Percentiles rank a stretch among this genome's conserved stretches.
phyloP scores from a whole-genome alignment of 352 stramenopile species.

The Phytophthora hibernalis region DNA sequence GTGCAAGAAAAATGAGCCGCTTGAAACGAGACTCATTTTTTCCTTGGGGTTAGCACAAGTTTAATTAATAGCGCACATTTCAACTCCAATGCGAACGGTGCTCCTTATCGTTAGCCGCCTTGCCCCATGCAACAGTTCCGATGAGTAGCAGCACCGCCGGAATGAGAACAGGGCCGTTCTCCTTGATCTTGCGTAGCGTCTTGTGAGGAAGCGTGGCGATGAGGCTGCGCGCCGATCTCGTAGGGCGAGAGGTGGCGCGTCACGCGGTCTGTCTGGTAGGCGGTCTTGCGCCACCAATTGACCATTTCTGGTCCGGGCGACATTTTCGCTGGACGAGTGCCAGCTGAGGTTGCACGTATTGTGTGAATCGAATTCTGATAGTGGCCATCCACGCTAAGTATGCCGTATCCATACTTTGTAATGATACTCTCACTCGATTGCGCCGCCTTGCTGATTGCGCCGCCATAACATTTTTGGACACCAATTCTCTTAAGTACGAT shows the following conservation, averaged over 20 bases:
- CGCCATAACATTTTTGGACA: no score
- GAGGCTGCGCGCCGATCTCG: slow-evolving; percentile 52
- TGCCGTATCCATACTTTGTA: no score
- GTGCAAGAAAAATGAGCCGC: background rate
- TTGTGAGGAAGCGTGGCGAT: slow-evolving; percentile 69
- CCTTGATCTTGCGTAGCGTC: slow-evolving; percentile 70
- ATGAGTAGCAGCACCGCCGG: slow-evolving; percentile 59
- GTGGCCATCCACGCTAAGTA: background rate
- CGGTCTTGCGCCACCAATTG: slow-evolving; percentile 72
- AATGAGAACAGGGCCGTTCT: slow-evolving; percentile 67
- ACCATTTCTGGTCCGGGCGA: slow-evolving; percentile 19
- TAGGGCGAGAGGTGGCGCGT: slow-evolving; percentile 67
- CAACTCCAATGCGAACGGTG: slow-evolving; percentile 72
- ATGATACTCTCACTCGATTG: background rate
- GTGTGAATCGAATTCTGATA: slow-evolving; percentile 4
- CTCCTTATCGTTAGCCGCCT: slow-evolving; percentile 67
- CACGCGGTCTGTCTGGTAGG: slow-evolving; percentile 54
- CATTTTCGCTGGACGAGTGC: background rate
- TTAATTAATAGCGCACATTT: no score
- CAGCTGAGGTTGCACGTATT: background rate
- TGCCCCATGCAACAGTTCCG: slow-evolving; percentile 67
- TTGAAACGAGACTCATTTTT: no score
- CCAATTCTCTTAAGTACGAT: no score
- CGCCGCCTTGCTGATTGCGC: background rate
- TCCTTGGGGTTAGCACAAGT: no score